Evolutionary conservation across 306 rosid species (phyloP).

Genomic region (Rosa multiflora): DNA sequence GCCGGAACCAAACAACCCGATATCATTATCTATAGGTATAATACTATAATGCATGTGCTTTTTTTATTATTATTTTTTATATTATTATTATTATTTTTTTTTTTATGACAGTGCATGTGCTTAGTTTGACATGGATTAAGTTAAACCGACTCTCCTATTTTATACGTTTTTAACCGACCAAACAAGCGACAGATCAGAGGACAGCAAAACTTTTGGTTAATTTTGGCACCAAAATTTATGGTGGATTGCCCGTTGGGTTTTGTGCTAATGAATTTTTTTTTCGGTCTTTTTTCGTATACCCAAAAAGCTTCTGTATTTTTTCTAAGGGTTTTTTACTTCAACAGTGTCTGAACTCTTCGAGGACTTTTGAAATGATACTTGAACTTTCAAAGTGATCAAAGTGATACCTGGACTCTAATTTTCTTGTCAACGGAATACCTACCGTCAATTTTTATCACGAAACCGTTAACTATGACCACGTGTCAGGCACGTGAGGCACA

Average conservation of each 20-base stretch:
- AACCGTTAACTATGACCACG: too few species aligned
- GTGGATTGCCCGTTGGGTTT: constrained; percentile 27
- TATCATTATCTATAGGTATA: not conserved
- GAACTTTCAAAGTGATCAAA: too few species aligned
- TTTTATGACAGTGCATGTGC: constrained; percentile 8
- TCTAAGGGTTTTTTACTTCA: too few species aligned
- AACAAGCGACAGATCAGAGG: constrained; percentile 26
- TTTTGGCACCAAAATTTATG: not conserved
- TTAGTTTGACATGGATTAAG: not conserved
- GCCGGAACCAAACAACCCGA: constrained; percentile 9
- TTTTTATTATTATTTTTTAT: too few species aligned
- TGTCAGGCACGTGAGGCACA: too few species aligned
- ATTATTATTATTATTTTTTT: too few species aligned
- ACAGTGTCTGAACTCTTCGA: too few species aligned
- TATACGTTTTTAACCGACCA: not conserved
- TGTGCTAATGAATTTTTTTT: not conserved
- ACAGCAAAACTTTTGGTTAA: constrained; percentile 16
- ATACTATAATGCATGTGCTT: constrained; percentile 20
- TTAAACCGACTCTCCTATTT: not conserved
- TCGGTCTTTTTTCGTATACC: not conserved
- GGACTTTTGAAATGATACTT: too few species aligned
- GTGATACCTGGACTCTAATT: too few species aligned
- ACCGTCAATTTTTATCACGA: too few species aligned
- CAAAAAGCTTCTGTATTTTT: too few species aligned
- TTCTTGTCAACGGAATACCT: too few species aligned